Evolutionary conservation across 2,329 filamentous ascomycete genomes (phyloP), one percentile per base, ranked within the genome.

Genomic region (Aureobasidium sp.): DNA sequence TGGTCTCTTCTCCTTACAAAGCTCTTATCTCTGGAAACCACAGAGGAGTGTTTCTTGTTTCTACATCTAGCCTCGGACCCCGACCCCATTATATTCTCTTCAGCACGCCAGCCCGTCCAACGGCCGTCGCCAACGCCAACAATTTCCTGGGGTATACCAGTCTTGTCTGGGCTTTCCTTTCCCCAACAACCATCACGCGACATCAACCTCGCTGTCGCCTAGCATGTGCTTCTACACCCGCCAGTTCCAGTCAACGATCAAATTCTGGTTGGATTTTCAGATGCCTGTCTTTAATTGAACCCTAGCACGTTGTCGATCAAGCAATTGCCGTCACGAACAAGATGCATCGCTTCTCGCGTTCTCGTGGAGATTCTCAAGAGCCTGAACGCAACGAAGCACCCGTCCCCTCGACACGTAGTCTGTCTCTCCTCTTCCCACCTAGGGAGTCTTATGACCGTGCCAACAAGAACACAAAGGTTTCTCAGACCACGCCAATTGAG

Each of bases 171-270:
- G 43, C 32, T 32, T 47, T 59, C 15, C 27, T 7, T 59, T 51
- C 57, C 56, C 57, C 57, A 60, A 59, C 56, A 36, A 48, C 24
- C 55, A 51, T 51, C 57, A 60, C 57, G 57, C 57, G 57, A 60
- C 57, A 60, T 26, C 44, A 51, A 60, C 9, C 46, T 48, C 32
- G 46, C 36, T 51, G 46, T 51, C 57, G 46, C 46, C 46, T 50
- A 60, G 46, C 57, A 60, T 60, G 57, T 44, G 46, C 46, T 43
- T 9, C 36, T 51, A 37, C 43, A 29, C 39, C 46, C 57, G 29
- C 55, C 41, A 39, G 26, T 60, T 41, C 57, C 44, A 50, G 55
- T 37, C 43, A 47, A 59, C 34, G 29, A 37, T 59, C 55, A 48
- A 17, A 27, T 39, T 39, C 20, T 60, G 44, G 44, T 51, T 51